Evolutionary conservation across 345 rosid genomes (phyloP).

Genomic region (Reutealis trisperma): DNA sequence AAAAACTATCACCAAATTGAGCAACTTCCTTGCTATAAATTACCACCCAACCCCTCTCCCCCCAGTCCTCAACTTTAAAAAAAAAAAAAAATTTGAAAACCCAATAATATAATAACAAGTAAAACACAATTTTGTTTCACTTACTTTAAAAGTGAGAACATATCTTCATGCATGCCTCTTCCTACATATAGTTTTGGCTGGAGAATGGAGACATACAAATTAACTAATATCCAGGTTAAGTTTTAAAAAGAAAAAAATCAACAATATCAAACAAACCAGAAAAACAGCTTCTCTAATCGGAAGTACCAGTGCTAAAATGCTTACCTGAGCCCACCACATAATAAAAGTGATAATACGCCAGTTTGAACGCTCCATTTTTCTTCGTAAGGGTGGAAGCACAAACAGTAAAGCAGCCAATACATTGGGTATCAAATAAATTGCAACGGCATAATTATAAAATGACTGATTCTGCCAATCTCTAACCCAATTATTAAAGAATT

Average conservation of each 20-base stretch:
- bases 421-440: slow-evolving; percentile 80
- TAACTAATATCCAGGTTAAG: slow-evolving; percentile 6
- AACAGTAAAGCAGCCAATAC: slow-evolving; percentile 68
- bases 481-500: slow-evolving; percentile 64
- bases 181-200: slow-evolving; percentile 96
- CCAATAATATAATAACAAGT: background rate
- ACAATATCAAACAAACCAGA: background rate
- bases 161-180: slow-evolving; percentile 96
- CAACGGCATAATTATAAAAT: slow-evolving; percentile 68
- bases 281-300: background rate
- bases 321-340: slow-evolving; percentile 99
- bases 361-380: slow-evolving; percentile 85
- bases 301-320: slow-evolving; percentile 21
- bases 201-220: slow-evolving; percentile 15
- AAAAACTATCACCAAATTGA: background rate
- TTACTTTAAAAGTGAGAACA: slow-evolving; percentile 88
- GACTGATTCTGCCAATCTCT: slow-evolving; percentile 62
- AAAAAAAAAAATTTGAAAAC: background rate
- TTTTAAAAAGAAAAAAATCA: background rate
- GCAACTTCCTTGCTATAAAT: background rate
- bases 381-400: slow-evolving; percentile 73
- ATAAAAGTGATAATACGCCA: slow-evolving; percentile 64
- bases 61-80: background rate
- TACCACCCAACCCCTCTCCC: background rate
- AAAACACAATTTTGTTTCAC: slow-evolving; percentile 19